Conservation (phyloP, 2,329 filamentous ascomycete species). For the Colletotrichum euphorbiae region DNA sequence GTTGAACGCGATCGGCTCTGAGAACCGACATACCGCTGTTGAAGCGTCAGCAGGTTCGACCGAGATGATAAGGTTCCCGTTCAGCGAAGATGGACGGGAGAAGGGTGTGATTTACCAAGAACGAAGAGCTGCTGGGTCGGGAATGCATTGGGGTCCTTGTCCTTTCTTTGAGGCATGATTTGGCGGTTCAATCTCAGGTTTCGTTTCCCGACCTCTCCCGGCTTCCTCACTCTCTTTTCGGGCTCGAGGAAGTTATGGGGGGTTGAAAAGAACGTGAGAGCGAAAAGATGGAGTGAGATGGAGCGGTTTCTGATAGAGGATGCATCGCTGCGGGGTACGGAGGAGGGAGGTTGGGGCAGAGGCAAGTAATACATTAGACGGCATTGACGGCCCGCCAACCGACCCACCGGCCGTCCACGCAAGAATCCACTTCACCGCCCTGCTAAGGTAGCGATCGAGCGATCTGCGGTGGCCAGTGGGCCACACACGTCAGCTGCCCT, state of each 20-base stretch:
- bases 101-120: conserved; percentile 29
- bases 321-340: conserved; percentile 21
- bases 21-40: conserved; percentile 58
- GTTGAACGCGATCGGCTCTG: conserved; percentile 59
- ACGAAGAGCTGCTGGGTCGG: conserved; percentile 33
- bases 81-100: not conserved
- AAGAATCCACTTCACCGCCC: conserved; percentile 18
- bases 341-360: conserved; percentile 22
- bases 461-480: conserved; percentile 19
- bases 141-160: conserved; percentile 32
- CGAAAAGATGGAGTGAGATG: not conserved
- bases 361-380: conserved; percentile 25
- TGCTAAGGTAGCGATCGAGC: not conserved
- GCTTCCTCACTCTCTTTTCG: conserved; percentile 11
- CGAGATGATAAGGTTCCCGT: not conserved
- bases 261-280: conserved; percentile 12
- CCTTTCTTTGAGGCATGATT: conserved; percentile 33
- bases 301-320: conserved; percentile 23
- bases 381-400: conserved; percentile 23
- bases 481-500: conserved; percentile 11
- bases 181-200: too few relatives aligned
- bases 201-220: not conserved
- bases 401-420: conserved; percentile 16
- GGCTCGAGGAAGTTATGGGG: conserved; percentile 2
- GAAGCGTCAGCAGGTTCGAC: conserved; percentile 13